A percentile compares a stretch with the other conserved stretches of the same genome.
Conservation (phyloP, 805 yeast genomes). For the Hanseniaspora lachancei region DNA sequence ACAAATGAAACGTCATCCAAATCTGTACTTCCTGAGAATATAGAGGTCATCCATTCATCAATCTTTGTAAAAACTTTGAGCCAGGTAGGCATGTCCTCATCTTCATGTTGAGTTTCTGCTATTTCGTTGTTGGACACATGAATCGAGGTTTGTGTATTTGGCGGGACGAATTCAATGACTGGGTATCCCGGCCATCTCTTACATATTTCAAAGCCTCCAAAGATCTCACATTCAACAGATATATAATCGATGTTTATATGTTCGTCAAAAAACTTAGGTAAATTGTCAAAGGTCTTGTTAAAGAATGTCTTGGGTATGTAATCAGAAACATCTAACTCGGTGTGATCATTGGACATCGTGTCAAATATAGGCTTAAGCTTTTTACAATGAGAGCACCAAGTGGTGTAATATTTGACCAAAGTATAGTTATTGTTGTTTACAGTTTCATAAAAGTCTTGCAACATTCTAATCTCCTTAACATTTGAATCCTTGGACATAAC, state of each 20-base stretch:
- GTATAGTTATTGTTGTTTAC: slow-evolving; percentile 22
- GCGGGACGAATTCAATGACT: slow-evolving; percentile 43
- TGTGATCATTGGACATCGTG: slow-evolving; percentile 33
- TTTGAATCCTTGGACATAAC: neutral
- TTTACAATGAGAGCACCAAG: slow-evolving; percentile 63
- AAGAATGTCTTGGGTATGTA: neutral
- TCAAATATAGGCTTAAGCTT: slow-evolving; percentile 43
- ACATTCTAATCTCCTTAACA: slow-evolving; percentile 8
- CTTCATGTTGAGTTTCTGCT: neutral
- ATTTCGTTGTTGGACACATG: neutral
- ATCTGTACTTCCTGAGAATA: neutral
- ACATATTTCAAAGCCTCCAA: slow-evolving; percentile 23
- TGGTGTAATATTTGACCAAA: slow-evolving; percentile 38
- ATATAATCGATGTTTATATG: slow-evolving; percentile 20
- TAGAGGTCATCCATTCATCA: neutral
- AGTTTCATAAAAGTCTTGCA: slow-evolving; percentile 21
- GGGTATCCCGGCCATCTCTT: slow-evolving; percentile 44
- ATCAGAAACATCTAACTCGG: neutral
- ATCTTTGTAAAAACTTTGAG: slow-evolving; percentile 8
- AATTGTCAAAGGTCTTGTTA: neutral
- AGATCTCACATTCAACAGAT: slow-evolving; percentile 26
- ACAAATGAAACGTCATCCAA: slow-evolving; percentile 6
- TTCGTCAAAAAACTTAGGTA: neutral
- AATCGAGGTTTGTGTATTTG: slow-evolving; percentile 18
- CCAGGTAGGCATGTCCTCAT: slow-evolving; percentile 6